Evolutionary conservation across 2,329 filamentous ascomycete species (phyloP).

Genomic region (Claviceps sorghi): DNA sequence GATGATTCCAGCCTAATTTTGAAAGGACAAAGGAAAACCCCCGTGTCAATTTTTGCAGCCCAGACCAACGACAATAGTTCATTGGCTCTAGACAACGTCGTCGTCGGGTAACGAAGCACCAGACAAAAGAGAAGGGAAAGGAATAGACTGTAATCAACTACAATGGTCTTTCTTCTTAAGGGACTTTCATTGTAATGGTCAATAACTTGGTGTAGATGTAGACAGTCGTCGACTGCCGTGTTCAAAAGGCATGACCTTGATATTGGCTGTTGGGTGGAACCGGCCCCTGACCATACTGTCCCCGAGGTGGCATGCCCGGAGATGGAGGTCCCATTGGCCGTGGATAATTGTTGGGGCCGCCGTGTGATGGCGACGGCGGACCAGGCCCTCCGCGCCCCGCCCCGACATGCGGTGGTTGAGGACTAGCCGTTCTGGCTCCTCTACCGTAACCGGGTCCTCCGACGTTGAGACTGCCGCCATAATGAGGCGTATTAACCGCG

Average conservation of each 20-base stretch:
- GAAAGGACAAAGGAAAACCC: slow-evolving; percentile 5
- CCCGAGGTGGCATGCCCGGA: slow-evolving; percentile 16
- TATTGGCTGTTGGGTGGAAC: slow-evolving; percentile 15
- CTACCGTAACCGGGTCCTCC: slow-evolving; percentile 21
- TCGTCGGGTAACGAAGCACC: neutral
- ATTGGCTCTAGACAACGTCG: neutral
- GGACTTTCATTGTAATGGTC: neutral
- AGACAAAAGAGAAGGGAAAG: neutral
- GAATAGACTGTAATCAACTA: neutral
- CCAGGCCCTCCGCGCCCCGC: slow-evolving; percentile 11
- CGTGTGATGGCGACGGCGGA: slow-evolving; percentile 9
- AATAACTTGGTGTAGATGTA: neutral
- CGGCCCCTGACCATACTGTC: slow-evolving; percentile 15
- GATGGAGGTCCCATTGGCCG: slow-evolving; percentile 17
- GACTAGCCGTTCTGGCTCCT: slow-evolving; percentile 13
- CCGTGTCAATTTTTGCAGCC: slow-evolving; percentile 1
- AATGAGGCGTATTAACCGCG: slow-evolving; percentile 37
- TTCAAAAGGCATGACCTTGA: slow-evolving; percentile 23
- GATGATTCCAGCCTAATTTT: neutral
- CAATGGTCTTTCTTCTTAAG: neutral
- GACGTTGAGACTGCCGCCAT: slow-evolving; percentile 43
- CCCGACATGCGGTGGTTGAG: slow-evolving; percentile 15
- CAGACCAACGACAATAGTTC: neutral
- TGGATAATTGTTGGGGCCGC: slow-evolving; percentile 16
- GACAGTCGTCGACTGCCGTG: neutral